These are phyloP conservation scores for Rhodotorula sp. DNA, from an alignment of 1,284 basidiomycete genomes.

Conservation along the genomic window DNA sequence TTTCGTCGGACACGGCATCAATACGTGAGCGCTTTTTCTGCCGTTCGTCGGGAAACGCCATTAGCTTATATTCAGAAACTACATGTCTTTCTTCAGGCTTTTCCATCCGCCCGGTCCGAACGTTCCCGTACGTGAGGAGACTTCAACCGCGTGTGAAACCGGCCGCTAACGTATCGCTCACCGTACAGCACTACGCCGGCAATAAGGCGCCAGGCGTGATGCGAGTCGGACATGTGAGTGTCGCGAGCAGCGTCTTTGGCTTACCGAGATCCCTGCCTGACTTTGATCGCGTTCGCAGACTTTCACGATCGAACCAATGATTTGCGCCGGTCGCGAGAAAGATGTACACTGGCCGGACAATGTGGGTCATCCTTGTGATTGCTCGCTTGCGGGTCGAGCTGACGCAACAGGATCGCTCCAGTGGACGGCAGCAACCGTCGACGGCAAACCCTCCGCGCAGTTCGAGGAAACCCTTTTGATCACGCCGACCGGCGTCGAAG, in stretches of 20 bases:
- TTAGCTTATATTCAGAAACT: background rate
- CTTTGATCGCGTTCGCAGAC: conserved; percentile 1
- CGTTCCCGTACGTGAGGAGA: conserved; percentile 10
- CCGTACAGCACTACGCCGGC: conserved; percentile 72
- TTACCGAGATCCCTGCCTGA: background rate
- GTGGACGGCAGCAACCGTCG: conserved; percentile 91
- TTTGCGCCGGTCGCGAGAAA: conserved; percentile 66
- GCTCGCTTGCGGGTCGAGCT: too few relatives aligned
- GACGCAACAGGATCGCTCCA: conserved; percentile 3
- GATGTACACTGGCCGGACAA: conserved; percentile 47
- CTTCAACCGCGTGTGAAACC: conserved; percentile 45
- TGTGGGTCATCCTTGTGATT: conserved; percentile 6
- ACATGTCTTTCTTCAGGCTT: background rate
- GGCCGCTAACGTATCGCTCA: background rate
- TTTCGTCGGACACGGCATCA: conserved; percentile 89
- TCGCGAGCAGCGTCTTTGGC: rapidly evolving
- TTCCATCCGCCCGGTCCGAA: conserved; percentile 55
- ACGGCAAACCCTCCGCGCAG: conserved; percentile 75
- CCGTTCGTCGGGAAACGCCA: too few relatives aligned
- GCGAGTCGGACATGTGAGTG: conserved; percentile 61
- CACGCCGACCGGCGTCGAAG: conserved; percentile 85
- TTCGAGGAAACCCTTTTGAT: conserved; percentile 94
- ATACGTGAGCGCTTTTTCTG: conserved; percentile 52
- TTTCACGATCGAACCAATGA: conserved; percentile 80
- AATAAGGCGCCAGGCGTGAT: conserved; percentile 72